These are phyloP conservation scores for Metrosideros polymorpha DNA, from an alignment of 441 rosid genomes.

Conservation along the genomic window DNA sequence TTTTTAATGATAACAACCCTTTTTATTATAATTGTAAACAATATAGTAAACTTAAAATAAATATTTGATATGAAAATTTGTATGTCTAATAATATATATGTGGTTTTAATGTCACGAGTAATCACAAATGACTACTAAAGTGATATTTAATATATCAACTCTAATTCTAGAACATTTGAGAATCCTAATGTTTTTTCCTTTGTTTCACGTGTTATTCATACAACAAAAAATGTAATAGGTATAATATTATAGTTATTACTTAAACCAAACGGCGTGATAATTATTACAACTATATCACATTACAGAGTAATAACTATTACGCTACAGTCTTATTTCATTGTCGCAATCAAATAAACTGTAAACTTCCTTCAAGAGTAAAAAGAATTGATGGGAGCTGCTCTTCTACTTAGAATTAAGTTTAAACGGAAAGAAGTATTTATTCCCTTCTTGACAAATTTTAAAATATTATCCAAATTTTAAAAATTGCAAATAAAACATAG, in stretches of 20 bases:
- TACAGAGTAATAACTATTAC: not conserved
- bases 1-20: not conserved
- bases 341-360: no score
- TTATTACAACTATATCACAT: not conserved
- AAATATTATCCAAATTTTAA: not conserved
- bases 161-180: not conserved
- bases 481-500: not conserved
- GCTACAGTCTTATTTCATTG: not conserved
- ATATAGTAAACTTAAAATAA: not conserved
- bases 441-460: not conserved
- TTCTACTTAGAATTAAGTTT: not conserved
- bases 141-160: not conserved
- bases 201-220: not conserved
- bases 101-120: not conserved
- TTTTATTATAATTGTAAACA: not conserved
- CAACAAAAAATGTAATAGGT: not conserved
- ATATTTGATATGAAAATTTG: not conserved
- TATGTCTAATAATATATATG: not conserved
- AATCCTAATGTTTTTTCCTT: not conserved
- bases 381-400: not conserved
- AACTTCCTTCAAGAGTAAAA: no score
- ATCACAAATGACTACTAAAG: not conserved
- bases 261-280: not conserved
- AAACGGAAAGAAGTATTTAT: rapidly evolving
- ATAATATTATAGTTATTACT: not conserved